Evolutionary conservation across 805 yeast genomes (phyloP).

Genomic region (Barnettozyma wickerhamii): DNA sequence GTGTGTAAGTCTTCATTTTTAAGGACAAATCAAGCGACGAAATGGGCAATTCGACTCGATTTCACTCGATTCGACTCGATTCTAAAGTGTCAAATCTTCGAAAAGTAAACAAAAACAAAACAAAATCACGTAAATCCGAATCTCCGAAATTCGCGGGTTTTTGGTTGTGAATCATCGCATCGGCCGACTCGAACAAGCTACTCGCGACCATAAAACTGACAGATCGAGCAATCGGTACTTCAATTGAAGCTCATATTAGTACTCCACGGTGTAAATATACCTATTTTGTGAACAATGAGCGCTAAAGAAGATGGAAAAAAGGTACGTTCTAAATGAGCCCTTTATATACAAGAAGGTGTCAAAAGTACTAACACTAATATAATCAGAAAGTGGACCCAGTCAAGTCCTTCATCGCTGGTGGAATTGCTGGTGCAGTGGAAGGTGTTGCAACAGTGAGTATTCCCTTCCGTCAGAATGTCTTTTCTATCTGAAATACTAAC

Average conservation of each 20-base stretch:
- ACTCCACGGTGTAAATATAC: too few relatives aligned
- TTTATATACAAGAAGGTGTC: slow-evolving; percentile 2
- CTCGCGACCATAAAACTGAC: too few relatives aligned
- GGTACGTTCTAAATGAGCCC: too few relatives aligned
- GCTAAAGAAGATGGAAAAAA: slow-evolving; percentile 2
- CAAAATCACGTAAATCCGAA: too few relatives aligned
- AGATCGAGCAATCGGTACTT: too few relatives aligned
- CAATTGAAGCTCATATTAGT: too few relatives aligned
- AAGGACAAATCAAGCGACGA: too few relatives aligned
- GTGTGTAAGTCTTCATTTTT: slow-evolving; percentile 11
- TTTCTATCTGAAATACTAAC: not conserved
- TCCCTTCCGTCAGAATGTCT: not conserved
- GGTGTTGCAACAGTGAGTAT: slow-evolving; percentile 62
- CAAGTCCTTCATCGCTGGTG: slow-evolving; percentile 90
- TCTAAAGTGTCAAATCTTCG: too few relatives aligned
- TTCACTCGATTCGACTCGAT: not conserved
- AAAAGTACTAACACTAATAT: slow-evolving; percentile 1
- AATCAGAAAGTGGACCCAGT: slow-evolving; percentile 53
- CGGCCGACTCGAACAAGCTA: too few relatives aligned
- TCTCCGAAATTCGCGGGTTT: too few relatives aligned
- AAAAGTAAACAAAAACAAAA: too few relatives aligned
- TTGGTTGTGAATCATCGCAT: too few relatives aligned
- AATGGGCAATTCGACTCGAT: not conserved
- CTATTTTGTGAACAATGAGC: slow-evolving; percentile 1
- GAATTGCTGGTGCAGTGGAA: slow-evolving; percentile 94